Percentiles rank a stretch among this genome's conserved stretches.
phyloP scores from a whole-genome alignment of 163 green algal genomes.

The Volvox carteri region DNA sequence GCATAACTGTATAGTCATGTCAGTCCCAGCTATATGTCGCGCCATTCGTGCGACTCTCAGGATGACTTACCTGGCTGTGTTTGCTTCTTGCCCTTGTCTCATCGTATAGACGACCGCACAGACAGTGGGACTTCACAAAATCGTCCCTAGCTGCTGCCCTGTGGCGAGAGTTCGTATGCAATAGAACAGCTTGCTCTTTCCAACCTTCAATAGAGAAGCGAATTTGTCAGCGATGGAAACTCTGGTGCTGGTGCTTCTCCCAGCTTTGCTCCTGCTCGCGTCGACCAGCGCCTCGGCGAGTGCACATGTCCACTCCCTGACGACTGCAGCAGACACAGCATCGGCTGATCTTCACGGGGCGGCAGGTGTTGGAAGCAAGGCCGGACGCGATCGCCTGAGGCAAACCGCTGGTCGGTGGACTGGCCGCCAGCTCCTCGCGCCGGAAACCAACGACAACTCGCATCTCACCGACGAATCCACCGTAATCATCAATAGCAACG shows the following conservation, averaged over 20 bases:
- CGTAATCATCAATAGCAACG: neutral
- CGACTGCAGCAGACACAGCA: neutral
- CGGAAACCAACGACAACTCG: neutral
- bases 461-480: neutral
- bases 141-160: neutral
- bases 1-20: no score
- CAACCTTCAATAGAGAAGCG: no score
- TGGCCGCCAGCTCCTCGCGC: neutral
- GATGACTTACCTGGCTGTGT: no score
- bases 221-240: neutral
- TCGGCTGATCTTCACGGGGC: neutral
- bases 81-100: no score
- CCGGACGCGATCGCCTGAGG: neutral
- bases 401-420: constrained; percentile 1
- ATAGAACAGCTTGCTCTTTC: neutral
- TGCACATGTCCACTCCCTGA: neutral
- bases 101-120: no score
- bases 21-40: no score
- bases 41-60: no score
- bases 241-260: neutral
- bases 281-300: neutral
- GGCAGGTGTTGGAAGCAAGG: neutral
- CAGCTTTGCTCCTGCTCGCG: neutral
- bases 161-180: neutral
- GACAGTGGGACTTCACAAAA: constrained; percentile 24